These are phyloP conservation scores for Stagonosporopsis chrysanthemi DNA, from an alignment of 2,329 filamentous ascomycete species.

Conservation along the genomic window DNA sequence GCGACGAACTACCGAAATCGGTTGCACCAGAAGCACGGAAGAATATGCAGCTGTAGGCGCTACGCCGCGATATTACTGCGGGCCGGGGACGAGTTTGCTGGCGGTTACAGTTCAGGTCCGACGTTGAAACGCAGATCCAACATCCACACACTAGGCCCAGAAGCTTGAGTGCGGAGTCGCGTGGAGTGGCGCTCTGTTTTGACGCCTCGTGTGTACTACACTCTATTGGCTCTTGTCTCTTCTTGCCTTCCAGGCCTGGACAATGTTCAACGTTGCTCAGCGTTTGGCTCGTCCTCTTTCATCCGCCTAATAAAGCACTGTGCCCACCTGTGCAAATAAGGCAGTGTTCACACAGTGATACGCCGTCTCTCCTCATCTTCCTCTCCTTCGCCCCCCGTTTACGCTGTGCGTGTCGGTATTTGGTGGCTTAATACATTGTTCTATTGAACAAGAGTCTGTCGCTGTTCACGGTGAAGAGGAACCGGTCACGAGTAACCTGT, in stretches of 20 bases:
- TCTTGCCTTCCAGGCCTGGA: constrained; percentile 33
- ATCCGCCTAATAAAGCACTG: constrained; percentile 42
- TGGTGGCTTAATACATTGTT: constrained; percentile 27
- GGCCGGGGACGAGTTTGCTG: constrained; percentile 33
- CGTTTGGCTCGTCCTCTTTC: constrained; percentile 43
- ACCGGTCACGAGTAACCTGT: constrained; percentile 26
- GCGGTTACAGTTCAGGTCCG: constrained; percentile 48
- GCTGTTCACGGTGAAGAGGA: constrained; percentile 34
- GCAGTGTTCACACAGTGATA: constrained; percentile 24
- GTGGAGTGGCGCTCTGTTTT: constrained; percentile 48
- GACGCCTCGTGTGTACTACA: constrained; percentile 29
- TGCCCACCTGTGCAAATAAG: constrained; percentile 26
- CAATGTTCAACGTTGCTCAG: constrained; percentile 28
- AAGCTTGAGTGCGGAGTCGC: constrained; percentile 43
- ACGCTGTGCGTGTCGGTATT: constrained; percentile 24
- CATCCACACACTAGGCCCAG: constrained; percentile 42
- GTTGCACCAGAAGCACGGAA: constrained; percentile 23
- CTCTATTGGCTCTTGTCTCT: constrained; percentile 46
- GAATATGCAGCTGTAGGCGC: constrained; percentile 33
- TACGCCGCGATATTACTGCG: constrained; percentile 37
- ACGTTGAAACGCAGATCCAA: constrained; percentile 47
- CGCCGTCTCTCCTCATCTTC: constrained; percentile 28
- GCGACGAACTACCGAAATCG: constrained; percentile 20
- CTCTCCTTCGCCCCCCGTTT: constrained; percentile 24
- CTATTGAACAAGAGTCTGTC: constrained; percentile 41